These are phyloP conservation scores for Tolypocladium cylindrosporum DNA, from an alignment of 2,329 filamentous ascomycete species.

Conservation along the genomic window DNA sequence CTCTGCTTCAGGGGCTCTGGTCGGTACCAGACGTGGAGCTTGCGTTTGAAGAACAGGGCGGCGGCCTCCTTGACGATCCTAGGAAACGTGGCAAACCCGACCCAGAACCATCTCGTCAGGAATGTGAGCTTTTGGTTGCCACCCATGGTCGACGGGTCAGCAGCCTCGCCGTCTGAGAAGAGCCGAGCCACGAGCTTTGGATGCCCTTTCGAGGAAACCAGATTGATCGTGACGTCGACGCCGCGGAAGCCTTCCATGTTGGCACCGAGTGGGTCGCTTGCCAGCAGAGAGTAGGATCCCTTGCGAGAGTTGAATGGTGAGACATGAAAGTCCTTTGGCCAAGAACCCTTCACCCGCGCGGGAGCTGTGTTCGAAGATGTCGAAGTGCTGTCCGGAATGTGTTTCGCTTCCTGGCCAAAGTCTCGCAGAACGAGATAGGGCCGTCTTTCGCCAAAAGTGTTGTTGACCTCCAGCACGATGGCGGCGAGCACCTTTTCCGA, in stretches of 20 bases:
- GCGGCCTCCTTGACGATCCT: constrained; percentile 53
- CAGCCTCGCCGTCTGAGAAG: constrained; percentile 37
- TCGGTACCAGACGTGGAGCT: constrained; percentile 54
- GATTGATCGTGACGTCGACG: constrained; percentile 50
- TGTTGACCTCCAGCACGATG: constrained; percentile 66
- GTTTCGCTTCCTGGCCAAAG: constrained; percentile 11
- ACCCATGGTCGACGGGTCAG: constrained; percentile 39
- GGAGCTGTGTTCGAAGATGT: background rate
- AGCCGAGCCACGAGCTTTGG: constrained; percentile 53
- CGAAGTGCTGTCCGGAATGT: background rate
- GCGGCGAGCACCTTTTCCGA: constrained; percentile 44
- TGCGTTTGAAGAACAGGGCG: constrained; percentile 43
- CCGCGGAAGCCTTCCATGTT: constrained; percentile 24
- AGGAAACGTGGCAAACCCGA: constrained; percentile 55
- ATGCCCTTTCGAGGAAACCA: constrained; percentile 49
- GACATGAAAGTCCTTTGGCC: constrained; percentile 66
- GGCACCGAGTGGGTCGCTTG: constrained; percentile 33
- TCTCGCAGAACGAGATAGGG: constrained; percentile 18
- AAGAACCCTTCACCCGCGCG: constrained; percentile 35
- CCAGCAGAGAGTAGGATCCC: constrained; percentile 41
- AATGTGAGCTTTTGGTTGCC: constrained; percentile 34
- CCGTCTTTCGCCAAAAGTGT: constrained; percentile 63
- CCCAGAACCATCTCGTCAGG: constrained; percentile 53
- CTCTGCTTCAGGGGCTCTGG: constrained; percentile 51
- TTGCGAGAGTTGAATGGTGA: constrained; percentile 62